Conservation (phyloP, 768 basidiomycete genomes). For the Vishniacozyma victoriae region DNA sequence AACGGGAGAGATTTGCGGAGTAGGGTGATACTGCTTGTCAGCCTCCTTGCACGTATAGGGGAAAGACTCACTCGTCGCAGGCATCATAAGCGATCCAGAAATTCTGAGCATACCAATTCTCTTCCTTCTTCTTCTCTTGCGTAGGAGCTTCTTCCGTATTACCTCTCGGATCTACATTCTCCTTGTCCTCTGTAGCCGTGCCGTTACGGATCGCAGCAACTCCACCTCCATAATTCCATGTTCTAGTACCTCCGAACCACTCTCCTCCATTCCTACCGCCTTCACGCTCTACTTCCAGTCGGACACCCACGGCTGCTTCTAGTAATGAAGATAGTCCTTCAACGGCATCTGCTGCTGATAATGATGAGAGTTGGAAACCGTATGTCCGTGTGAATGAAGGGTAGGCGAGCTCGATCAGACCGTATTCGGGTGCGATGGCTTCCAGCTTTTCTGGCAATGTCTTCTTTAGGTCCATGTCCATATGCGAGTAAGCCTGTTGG, state of each 20-base stretch:
- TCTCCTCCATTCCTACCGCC: slow-evolving; percentile 86
- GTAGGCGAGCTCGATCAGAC: slow-evolving; percentile 85
- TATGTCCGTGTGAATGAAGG: slow-evolving; percentile 88
- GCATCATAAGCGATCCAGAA: slow-evolving; percentile 96
- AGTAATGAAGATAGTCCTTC: slow-evolving; percentile 81
- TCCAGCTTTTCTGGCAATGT: slow-evolving; percentile 73
- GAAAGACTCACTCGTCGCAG: slow-evolving; percentile 66
- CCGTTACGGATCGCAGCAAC: slow-evolving; percentile 16
- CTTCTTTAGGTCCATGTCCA: slow-evolving; percentile 91
- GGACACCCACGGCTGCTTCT: slow-evolving; percentile 84
- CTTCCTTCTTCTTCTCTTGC: slow-evolving; percentile 50
- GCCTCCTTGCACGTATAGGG: too few relatives aligned
- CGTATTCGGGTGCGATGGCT: slow-evolving; percentile 87
- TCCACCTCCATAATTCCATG: slow-evolving; percentile 60
- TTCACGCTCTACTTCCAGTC: slow-evolving; percentile 85
- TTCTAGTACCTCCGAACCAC: slow-evolving; percentile 80
- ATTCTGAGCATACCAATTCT: slow-evolving; percentile 79
- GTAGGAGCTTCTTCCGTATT: slow-evolving; percentile 37
- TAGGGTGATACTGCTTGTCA: slow-evolving; percentile 57
- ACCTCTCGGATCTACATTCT: slow-evolving; percentile 23
- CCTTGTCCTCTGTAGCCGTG: slow-evolving; percentile 45
- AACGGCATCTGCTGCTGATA: slow-evolving; percentile 88
- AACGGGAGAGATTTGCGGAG: slow-evolving; percentile 72
- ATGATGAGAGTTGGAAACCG: slow-evolving; percentile 78
- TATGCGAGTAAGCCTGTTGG: slow-evolving; percentile 86